Conservation (phyloP, 192 early-diverging fungal species). For the Backusella tarrabulga region DNA sequence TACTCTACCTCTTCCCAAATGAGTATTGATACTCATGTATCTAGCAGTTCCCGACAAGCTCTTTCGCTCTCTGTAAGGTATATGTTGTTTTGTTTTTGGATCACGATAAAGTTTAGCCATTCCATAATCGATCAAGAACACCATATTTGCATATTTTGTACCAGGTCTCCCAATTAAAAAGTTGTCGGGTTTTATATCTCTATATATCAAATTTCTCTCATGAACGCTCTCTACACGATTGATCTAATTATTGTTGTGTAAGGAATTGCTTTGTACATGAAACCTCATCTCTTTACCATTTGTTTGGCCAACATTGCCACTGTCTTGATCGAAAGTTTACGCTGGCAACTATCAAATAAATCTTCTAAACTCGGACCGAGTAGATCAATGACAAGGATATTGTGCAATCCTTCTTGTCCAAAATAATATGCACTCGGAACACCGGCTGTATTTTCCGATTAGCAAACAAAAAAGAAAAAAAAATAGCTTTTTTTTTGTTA, state of each 20-base stretch:
- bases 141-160: slow-evolving; percentile 61
- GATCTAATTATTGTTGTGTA: slow-evolving; percentile 33
- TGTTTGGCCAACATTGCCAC: slow-evolving; percentile 95
- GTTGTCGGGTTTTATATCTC: slow-evolving; percentile 99
- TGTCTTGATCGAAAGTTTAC: slow-evolving; percentile 90
- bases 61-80: slow-evolving; percentile 96
- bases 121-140: slow-evolving; percentile 96
- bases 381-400: slow-evolving; percentile 92
- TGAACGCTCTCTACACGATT: slow-evolving; percentile 90
- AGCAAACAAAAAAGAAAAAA: neutral
- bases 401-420: slow-evolving; percentile 96
- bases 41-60: slow-evolving; percentile 93
- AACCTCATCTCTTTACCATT: slow-evolving; percentile 63
- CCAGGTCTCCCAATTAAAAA: slow-evolving; percentile 88
- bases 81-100: slow-evolving; percentile 95
- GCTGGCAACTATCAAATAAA: slow-evolving; percentile 93
- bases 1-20: slow-evolving; percentile 80
- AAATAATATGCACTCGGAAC: slow-evolving; percentile 94
- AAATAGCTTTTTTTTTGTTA: neutral
- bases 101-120: slow-evolving; percentile 99
- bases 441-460: slow-evolving; percentile 54
- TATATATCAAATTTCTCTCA: slow-evolving; percentile 92
- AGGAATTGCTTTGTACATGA: neutral
- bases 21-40: slow-evolving; percentile 99
- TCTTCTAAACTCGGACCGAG: slow-evolving; percentile 94